Evolutionary conservation across 345 rosid species (phyloP).

Genomic region (Geranium brycei): DNA sequence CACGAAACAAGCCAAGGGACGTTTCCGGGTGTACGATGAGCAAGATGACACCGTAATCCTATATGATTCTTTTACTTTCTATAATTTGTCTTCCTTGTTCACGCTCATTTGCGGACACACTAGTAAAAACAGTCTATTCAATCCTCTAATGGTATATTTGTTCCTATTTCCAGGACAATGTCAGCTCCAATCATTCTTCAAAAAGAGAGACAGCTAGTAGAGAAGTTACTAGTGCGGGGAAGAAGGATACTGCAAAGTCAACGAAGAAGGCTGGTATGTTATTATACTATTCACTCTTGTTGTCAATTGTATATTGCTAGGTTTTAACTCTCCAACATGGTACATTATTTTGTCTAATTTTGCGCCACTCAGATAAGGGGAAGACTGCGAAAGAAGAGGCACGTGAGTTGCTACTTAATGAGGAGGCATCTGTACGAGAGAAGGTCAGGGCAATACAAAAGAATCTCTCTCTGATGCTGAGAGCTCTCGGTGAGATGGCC

Average conservation of each 20-base stretch:
- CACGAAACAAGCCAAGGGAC: constrained; percentile 51
- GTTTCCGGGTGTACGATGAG: constrained; percentile 37
- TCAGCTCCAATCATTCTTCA: constrained; percentile 34
- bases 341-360: constrained; percentile 9
- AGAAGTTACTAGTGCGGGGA: constrained; percentile 31
- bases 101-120: background rate
- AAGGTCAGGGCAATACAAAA: constrained; percentile 47
- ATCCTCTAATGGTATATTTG: background rate
- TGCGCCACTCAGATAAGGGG: constrained; percentile 49
- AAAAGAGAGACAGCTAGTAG: constrained; percentile 53
- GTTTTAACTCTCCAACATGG: background rate
- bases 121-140: background rate
- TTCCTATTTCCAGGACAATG: constrained; percentile 27
- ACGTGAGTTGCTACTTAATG: constrained; percentile 76
- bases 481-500: constrained; percentile 82
- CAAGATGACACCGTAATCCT: constrained; percentile 26
- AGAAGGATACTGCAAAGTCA: constrained; percentile 50
- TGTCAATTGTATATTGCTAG: constrained; percentile 2
- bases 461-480: constrained; percentile 59
- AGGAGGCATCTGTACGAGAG: constrained; percentile 69
- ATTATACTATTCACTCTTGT: constrained; percentile 5
- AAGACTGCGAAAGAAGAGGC: constrained; percentile 95
- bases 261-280: constrained; percentile 59
- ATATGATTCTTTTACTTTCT: background rate
- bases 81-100: background rate